Conservation (phyloP, 73 alveolate genomes). For the Paramecium caudatum region DNA sequence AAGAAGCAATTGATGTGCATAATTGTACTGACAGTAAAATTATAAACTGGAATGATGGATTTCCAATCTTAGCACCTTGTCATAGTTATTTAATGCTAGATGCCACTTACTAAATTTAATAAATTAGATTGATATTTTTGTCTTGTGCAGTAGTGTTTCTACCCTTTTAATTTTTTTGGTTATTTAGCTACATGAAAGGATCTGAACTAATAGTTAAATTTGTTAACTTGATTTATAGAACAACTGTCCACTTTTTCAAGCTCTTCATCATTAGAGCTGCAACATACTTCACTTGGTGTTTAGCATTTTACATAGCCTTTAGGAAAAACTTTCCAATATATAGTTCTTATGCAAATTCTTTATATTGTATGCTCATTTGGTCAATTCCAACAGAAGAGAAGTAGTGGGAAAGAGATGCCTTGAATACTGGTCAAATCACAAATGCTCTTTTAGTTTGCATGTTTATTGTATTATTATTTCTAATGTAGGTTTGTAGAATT, state of each 20-base stretch:
- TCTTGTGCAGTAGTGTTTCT: neutral
- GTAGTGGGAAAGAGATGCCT: constrained; percentile 59
- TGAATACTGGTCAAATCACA: constrained; percentile 20
- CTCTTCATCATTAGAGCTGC: neutral
- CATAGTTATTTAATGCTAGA: neutral
- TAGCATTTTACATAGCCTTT: constrained; percentile 49
- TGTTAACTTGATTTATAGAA: constrained; percentile 53
- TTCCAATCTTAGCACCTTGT: neutral
- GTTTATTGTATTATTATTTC: neutral
- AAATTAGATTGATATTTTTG: neutral
- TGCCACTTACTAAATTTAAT: constrained; percentile 11
- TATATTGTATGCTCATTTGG: constrained; percentile 35
- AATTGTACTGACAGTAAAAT: neutral
- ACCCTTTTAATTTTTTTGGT: constrained; percentile 56
- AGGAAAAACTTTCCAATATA: neutral
- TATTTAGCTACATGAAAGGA: constrained; percentile 9
- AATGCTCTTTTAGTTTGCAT: constrained; percentile 15
- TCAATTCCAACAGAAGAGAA: neutral
- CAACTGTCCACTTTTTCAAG: constrained; percentile 36
- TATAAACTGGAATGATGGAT: neutral
- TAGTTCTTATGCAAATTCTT: neutral
- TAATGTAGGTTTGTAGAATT: neutral
- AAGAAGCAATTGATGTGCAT: neutral
- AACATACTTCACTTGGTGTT: neutral
- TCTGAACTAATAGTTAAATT: constrained; percentile 44